phyloP scores from a whole-genome alignment of 129 eudicot species.

The Flaveria linearis region DNA sequence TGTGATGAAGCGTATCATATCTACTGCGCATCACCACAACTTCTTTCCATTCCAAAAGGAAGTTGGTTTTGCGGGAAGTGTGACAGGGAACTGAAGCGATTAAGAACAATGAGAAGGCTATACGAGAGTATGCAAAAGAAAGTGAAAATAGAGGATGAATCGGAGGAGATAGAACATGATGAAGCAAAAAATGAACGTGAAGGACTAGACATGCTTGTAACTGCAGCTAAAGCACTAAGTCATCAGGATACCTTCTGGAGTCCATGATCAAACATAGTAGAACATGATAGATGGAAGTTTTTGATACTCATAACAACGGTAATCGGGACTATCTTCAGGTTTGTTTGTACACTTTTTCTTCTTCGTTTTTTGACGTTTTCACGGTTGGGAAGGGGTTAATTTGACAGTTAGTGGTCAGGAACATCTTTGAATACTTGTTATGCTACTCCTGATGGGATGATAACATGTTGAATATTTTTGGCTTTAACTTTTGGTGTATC shows the following conservation, averaged over 20 bases:
- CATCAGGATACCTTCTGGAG: constrained; percentile 30
- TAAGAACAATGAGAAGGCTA: constrained; percentile 46
- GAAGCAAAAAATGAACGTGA: constrained; percentile 42
- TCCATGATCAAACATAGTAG: constrained; percentile 25
- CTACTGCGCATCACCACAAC: constrained; percentile 72
- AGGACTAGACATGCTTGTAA: constrained; percentile 77
- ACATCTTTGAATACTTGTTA: not conserved
- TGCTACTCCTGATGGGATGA: not conserved
- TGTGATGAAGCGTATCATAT: constrained; percentile 90
- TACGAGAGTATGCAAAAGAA: constrained; percentile 41
- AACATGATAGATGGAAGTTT: constrained; percentile 17
- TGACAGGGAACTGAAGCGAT: constrained; percentile 49
- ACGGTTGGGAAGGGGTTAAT: not conserved
- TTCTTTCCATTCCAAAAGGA: constrained; percentile 53
- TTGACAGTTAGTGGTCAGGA: not conserved
- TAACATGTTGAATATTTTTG: not conserved
- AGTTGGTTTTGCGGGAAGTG: constrained; percentile 84
- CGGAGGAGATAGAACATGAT: not conserved
- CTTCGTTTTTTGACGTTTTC: not conserved
- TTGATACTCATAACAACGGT: not conserved
- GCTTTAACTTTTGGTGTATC: not conserved
- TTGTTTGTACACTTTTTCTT: constrained; percentile 8
- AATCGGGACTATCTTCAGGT: not conserved
- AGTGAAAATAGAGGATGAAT: constrained; percentile 34
- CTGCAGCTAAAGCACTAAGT: constrained; percentile 63